Conservation (phyloP, 495 filamentous ascomycete species). For the Parachaetomium inaequale region DNA sequence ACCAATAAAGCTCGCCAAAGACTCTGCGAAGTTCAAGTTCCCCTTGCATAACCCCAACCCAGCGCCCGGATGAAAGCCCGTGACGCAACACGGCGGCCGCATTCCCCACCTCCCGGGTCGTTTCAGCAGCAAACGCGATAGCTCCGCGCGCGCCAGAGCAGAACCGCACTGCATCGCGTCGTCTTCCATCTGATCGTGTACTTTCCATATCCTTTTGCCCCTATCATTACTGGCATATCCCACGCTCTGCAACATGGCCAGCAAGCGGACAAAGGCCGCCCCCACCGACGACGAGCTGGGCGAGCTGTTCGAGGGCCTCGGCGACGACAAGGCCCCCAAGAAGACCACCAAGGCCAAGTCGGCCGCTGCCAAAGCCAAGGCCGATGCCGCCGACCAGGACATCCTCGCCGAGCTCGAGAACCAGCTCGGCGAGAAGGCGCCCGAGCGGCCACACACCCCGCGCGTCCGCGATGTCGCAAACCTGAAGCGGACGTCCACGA, state of each 20-base stretch:
- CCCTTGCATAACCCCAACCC: conserved; percentile 11
- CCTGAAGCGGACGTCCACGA: conserved; percentile 55
- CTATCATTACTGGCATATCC: neutral
- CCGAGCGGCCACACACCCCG: conserved; percentile 77
- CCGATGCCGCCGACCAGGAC: conserved; percentile 54
- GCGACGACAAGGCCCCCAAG: conserved; percentile 44
- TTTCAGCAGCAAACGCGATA: neutral
- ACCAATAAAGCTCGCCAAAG: neutral
- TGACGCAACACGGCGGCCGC: neutral
- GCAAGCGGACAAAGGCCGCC: conserved; percentile 44
- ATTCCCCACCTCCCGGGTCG: neutral
- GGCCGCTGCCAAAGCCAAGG: conserved; percentile 45
- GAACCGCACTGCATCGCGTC: neutral
- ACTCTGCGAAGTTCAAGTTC: neutral
- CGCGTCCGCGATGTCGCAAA: conserved; percentile 62
- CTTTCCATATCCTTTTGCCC: too few species aligned
- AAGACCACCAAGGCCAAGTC: conserved; percentile 50
- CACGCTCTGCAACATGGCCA: conserved; percentile 35
- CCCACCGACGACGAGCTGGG: conserved; percentile 75
- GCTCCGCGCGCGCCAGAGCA: neutral
- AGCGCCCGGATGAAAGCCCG: conserved; percentile 3
- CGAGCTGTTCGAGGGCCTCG: conserved; percentile 75
- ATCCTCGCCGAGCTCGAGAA: conserved; percentile 82
- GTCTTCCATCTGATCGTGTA: neutral
- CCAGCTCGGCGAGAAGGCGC: conserved; percentile 61